phyloP scores from a whole-genome alignment of 129 eudicot species.

The Tagetes patula region DNA sequence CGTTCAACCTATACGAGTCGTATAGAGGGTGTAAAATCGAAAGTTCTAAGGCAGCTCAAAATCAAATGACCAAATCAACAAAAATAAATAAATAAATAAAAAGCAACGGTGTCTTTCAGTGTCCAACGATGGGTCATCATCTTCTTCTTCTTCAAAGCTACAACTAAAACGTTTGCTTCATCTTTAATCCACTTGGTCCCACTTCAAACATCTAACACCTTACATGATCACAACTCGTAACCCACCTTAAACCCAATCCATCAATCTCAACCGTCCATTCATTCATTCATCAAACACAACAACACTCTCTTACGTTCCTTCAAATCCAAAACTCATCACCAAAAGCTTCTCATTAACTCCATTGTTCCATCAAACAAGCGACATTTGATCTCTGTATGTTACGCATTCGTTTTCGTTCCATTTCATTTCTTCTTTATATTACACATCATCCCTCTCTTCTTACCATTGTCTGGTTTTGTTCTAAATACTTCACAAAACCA shows the following conservation, averaged over 20 bases:
- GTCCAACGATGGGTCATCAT: background rate
- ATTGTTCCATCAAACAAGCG: constrained; percentile 22
- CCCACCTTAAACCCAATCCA: constrained; percentile 6
- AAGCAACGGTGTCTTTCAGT: background rate
- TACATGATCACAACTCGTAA: constrained; percentile 25
- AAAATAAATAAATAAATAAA: background rate
- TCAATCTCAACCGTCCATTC: constrained; percentile 38
- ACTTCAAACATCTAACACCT: constrained; percentile 21
- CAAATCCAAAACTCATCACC: background rate
- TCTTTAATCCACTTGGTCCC: constrained; percentile 28
- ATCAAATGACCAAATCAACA: too few species aligned
- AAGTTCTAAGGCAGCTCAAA: too few species aligned
- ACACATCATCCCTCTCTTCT: constrained; percentile 19
- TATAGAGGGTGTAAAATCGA: too few species aligned
- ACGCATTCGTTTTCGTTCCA: constrained; percentile 20
- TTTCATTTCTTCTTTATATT: constrained; percentile 23
- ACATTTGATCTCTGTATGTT: constrained; percentile 35
- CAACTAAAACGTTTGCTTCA: constrained; percentile 27
- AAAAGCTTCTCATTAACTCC: constrained; percentile 15
- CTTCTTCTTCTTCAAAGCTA: constrained; percentile 37
- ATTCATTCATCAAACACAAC: constrained; percentile 22
- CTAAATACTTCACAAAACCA: background rate
- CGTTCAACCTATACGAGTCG: too few species aligned
- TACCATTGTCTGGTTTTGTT: background rate
- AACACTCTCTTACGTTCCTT: constrained; percentile 25